Evolutionary conservation across 2,329 filamentous ascomycete species (phyloP).

Genomic region (Aspergillus proliferans): DNA sequence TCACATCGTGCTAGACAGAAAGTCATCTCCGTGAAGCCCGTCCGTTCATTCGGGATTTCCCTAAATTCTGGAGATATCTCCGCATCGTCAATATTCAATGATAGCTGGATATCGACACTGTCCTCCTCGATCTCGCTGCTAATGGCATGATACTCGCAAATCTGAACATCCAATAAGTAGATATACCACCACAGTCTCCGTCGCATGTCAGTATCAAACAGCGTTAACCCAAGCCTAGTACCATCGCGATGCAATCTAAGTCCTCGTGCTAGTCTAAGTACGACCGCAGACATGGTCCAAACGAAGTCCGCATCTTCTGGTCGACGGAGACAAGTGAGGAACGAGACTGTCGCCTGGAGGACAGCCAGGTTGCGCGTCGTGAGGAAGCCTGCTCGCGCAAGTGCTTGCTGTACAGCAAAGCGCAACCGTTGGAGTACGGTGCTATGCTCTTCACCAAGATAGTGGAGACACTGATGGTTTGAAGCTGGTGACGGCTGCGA

Average conservation of each 20-base stretch:
- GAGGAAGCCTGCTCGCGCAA: slow-evolving; percentile 57
- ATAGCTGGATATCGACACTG: slow-evolving; percentile 39
- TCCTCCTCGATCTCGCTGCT: slow-evolving; percentile 15
- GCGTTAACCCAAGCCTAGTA: slow-evolving; percentile 39
- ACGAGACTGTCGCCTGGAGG: slow-evolving; percentile 58
- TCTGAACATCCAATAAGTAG: slow-evolving; percentile 41
- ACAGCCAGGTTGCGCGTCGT: slow-evolving; percentile 57
- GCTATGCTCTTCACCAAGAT: slow-evolving; percentile 48
- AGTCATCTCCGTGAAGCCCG: slow-evolving; percentile 48
- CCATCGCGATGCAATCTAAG: slow-evolving; percentile 50
- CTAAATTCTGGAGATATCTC: slow-evolving; percentile 42
- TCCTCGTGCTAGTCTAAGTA: slow-evolving; percentile 38
- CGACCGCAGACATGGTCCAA: slow-evolving; percentile 38
- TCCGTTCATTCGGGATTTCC: slow-evolving; percentile 38
- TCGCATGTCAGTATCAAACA: slow-evolving; percentile 49
- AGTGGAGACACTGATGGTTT: slow-evolving; percentile 33
- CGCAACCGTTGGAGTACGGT: slow-evolving; percentile 51
- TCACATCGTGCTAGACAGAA: slow-evolving; percentile 46
- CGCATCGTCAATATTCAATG: slow-evolving; percentile 46
- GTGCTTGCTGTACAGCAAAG: slow-evolving; percentile 57
- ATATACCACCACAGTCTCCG: slow-evolving; percentile 49
- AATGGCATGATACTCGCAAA: slow-evolving; percentile 45
- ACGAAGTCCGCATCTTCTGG: slow-evolving; percentile 38
- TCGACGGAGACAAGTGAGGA: slow-evolving; percentile 47
- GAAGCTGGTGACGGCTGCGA: slow-evolving; percentile 46